These are phyloP conservation scores for Anastatica hierochuntica DNA, from an alignment of 345 rosid genomes.

Conservation along the genomic window DNA sequence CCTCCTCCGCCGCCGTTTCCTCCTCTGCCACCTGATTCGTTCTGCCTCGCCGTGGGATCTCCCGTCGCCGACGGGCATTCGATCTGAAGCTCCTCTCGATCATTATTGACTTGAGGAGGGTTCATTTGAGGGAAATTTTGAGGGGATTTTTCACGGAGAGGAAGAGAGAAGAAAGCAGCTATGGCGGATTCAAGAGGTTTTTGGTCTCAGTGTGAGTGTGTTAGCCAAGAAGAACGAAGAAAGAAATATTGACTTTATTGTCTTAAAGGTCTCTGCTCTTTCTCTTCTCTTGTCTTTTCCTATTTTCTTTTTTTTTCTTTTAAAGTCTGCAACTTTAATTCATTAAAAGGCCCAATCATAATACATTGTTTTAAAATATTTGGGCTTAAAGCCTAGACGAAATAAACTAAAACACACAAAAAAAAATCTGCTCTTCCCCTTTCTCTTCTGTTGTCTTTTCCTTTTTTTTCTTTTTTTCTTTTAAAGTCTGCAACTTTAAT, in stretches of 20 bases:
- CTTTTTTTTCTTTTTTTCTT: no score
- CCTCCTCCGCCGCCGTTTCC: constrained; percentile 29
- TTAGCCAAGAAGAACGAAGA: constrained; percentile 17
- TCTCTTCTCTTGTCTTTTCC: not conserved
- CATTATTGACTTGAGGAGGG: constrained; percentile 19
- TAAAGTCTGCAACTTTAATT: no score
- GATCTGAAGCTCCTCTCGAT: constrained; percentile 15
- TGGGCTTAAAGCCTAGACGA: no score
- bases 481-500: no score
- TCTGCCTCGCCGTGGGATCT: constrained; percentile 25
- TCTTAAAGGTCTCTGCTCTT: not conserved
- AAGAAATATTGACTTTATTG: constrained; percentile 27
- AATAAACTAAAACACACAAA: no score
- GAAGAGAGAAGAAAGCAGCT: not conserved
- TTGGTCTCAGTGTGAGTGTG: constrained; percentile 14
- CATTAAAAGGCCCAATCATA: no score
- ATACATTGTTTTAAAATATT: no score
- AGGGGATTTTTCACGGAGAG: not conserved
- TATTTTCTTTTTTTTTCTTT: not conserved
- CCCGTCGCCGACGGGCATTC: constrained; percentile 16
- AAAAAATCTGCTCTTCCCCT: no score
- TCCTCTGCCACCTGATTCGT: constrained; percentile 4
- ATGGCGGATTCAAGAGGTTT: not conserved
- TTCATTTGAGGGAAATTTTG: constrained; percentile 23
- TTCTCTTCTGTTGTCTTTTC: no score